Percentiles rank a stretch among this genome's conserved stretches.
These are phyloP conservation scores for Penicillium sp. DNA, from an alignment of 2,329 filamentous ascomycete genomes.

Conservation along the genomic window DNA sequence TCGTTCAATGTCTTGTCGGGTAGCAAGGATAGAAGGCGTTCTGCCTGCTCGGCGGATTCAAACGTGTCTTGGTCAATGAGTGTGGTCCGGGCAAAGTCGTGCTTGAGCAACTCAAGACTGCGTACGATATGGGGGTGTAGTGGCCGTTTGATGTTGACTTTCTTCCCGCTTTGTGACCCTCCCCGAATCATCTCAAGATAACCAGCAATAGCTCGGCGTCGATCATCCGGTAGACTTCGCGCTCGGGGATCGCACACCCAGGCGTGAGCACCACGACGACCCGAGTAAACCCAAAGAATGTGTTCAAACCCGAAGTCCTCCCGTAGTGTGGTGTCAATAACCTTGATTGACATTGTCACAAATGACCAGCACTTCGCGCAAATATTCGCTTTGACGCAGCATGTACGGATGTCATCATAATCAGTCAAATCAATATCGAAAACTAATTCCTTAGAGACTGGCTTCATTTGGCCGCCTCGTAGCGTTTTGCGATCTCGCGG, in stretches of 20 bases:
- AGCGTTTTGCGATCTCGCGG: conserved; percentile 89
- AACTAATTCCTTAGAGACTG: conserved; percentile 87
- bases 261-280: conserved; percentile 91
- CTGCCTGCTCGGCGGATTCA: conserved; percentile 64
- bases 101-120: conserved; percentile 78
- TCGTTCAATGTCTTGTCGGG: conserved; percentile 76
- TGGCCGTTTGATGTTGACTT: conserved; percentile 77
- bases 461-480: conserved; percentile 74
- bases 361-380: conserved; percentile 95
- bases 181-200: conserved; percentile 91
- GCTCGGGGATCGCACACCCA: conserved; percentile 95
- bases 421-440: conserved; percentile 99
- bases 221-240: conserved; percentile 78
- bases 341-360: conserved; percentile 96
- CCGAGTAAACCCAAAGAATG: conserved; percentile 98
- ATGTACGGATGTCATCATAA: conserved; percentile 95
- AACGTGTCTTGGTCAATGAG: conserved; percentile 86
- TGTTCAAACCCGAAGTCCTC: conserved; percentile 97
- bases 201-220: conserved; percentile 77
- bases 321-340: conserved; percentile 78
- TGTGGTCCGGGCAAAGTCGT: conserved; percentile 80
- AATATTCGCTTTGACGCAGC: conserved; percentile 89
- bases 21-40: conserved; percentile 77
- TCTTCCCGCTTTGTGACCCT: conserved; percentile 80
- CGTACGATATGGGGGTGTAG: conserved; percentile 86